Percentiles rank a stretch among this genome's conserved stretches.
These are phyloP conservation scores for Aspergillus brasiliensis DNA, from an alignment of 2,329 filamentous ascomycete species.

Conservation along the genomic window DNA sequence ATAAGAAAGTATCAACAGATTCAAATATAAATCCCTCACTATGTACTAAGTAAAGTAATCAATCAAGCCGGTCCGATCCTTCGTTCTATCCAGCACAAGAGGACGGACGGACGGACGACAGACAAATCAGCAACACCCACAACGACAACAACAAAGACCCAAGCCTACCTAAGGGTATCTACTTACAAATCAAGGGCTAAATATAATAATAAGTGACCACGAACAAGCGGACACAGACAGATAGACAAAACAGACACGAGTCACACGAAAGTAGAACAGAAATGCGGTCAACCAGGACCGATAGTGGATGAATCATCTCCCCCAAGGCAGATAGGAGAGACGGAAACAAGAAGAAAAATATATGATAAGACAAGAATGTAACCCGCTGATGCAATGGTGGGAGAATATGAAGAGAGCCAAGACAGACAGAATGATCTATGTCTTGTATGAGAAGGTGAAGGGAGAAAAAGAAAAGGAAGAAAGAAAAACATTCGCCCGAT, in stretches of 20 bases:
- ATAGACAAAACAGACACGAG: constrained; percentile 14
- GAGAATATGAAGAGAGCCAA: background rate
- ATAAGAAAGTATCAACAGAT: background rate
- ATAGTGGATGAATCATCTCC: background rate
- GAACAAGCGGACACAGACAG: background rate
- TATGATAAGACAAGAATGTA: background rate
- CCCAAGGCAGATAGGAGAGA: background rate
- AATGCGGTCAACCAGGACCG: background rate
- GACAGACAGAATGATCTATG: background rate
- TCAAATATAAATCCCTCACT: background rate
- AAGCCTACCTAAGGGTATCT: constrained; percentile 24
- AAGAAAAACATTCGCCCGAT: constrained; percentile 7
- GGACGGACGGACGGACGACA: too few species aligned
- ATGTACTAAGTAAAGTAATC: background rate
- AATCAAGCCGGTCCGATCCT: background rate
- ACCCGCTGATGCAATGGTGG: constrained; percentile 3
- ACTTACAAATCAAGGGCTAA: constrained; percentile 14
- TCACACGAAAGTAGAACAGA: constrained; percentile 3
- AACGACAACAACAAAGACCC: constrained; percentile 7
- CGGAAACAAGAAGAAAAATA: background rate
- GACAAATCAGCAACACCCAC: background rate
- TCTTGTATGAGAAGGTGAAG: background rate
- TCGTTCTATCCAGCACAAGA: background rate
- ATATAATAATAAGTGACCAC: constrained; percentile 19
- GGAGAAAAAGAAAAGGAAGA: background rate